phyloP scores from a whole-genome alignment of 305 asterid species.

The Andrographis paniculata region DNA sequence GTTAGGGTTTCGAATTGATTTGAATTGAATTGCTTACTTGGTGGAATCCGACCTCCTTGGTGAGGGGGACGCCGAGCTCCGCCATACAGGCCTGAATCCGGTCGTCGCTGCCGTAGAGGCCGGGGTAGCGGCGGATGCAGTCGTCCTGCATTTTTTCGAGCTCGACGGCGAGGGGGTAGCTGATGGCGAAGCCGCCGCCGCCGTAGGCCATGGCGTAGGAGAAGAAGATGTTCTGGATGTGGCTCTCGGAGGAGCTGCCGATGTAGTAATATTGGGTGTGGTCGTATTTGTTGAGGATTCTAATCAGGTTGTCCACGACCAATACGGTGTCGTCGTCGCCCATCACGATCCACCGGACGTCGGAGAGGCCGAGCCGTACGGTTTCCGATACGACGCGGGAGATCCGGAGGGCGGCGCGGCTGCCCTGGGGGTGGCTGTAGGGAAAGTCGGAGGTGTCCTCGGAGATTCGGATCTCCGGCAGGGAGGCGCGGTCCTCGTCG shows the following conservation, averaged over 20 bases:
- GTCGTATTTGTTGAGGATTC: background rate
- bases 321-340: background rate
- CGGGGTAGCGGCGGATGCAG: background rate
- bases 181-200: background rate
- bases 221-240: background rate
- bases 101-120: background rate
- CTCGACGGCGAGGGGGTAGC: background rate
- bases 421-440: background rate
- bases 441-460: background rate
- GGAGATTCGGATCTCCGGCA: background rate
- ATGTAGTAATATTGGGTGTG: background rate
- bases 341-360: background rate
- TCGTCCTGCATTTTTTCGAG: background rate
- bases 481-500: background rate
- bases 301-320: background rate
- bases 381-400: background rate
- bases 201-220: background rate
- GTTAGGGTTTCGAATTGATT: too few species aligned
- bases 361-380: background rate
- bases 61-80: background rate
- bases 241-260: background rate
- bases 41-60: too few species aligned
- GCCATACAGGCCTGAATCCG: too few species aligned
- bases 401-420: background rate
- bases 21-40: too few species aligned